These are phyloP conservation scores for Brassica carinata DNA, from an alignment of 345 rosid genomes.

Conservation along the genomic window DNA sequence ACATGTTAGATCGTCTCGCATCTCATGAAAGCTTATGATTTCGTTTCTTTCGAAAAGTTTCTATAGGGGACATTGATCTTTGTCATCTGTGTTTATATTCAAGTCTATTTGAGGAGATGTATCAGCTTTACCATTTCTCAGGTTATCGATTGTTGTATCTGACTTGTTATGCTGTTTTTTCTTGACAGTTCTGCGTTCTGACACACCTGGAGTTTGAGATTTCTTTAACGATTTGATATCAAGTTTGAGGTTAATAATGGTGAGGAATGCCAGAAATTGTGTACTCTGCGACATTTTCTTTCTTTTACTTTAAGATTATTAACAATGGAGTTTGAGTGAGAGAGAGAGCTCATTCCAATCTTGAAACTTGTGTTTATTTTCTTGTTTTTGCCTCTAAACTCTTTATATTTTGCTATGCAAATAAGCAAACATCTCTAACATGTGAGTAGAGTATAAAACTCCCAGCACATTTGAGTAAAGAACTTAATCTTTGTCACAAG, in stretches of 20 bases:
- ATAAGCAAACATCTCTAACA: background rate
- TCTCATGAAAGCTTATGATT: background rate
- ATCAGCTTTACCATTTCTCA: background rate
- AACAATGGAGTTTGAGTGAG: constrained; percentile 18
- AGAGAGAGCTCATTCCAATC: constrained; percentile 8
- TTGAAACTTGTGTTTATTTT: constrained; percentile 1
- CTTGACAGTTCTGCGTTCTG: constrained; percentile 35
- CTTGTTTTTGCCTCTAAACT: background rate
- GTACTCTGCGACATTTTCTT: background rate
- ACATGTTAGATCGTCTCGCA: background rate
- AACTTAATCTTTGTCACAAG: background rate
- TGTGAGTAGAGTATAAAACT: background rate
- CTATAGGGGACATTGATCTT: background rate
- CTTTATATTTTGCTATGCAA: background rate
- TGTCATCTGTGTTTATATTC: background rate
- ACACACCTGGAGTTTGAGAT: constrained; percentile 30
- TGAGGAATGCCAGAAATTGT: background rate
- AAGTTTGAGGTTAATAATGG: constrained; percentile 1
- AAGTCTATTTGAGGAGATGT: background rate
- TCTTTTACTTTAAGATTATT: background rate
- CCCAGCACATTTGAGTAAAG: background rate
- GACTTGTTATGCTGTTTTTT: background rate
- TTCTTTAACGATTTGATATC: background rate
- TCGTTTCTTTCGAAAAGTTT: background rate
- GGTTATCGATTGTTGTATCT: background rate